Percentiles rank a stretch among this genome's conserved stretches.
phyloP scores from a whole-genome alignment of 129 eudicot genomes.

The Gnaphalium uliginosum region DNA sequence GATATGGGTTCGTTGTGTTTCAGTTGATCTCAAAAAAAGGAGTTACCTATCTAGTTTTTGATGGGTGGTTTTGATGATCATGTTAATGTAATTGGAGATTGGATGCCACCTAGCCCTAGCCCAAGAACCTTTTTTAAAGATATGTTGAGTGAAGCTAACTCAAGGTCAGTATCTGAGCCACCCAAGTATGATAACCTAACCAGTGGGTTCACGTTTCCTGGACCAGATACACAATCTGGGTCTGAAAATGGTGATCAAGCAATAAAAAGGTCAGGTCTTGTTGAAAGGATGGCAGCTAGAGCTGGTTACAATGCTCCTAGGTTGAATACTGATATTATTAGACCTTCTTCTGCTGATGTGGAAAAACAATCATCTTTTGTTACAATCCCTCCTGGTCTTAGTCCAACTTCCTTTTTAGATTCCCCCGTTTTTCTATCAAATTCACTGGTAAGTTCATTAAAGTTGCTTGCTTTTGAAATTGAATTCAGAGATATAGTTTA shows the following conservation, averaged over 20 bases:
- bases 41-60: slow-evolving; percentile 10
- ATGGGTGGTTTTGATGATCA: slow-evolving; percentile 82
- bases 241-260: slow-evolving; percentile 33
- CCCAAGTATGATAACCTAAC: slow-evolving; percentile 28
- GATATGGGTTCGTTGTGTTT: slow-evolving; percentile 8
- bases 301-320: slow-evolving; percentile 85
- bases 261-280: slow-evolving; percentile 49
- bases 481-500: background rate
- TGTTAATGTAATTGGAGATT: slow-evolving; percentile 40
- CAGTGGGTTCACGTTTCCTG: slow-evolving; percentile 40
- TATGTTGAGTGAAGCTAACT: slow-evolving; percentile 44
- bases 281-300: slow-evolving; percentile 81
- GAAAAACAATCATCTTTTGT: slow-evolving; percentile 55
- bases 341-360: slow-evolving; percentile 43
- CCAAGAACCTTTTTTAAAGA: slow-evolving; percentile 49
- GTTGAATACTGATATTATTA: slow-evolving; percentile 66
- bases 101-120: slow-evolving; percentile 73
- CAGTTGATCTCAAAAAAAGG: slow-evolving; percentile 18
- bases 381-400: slow-evolving; percentile 65
- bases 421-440: slow-evolving; percentile 80
- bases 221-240: slow-evolving; percentile 30
- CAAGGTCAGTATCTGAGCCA: slow-evolving; percentile 37
- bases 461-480: background rate
- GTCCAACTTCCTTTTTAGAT: slow-evolving; percentile 71
- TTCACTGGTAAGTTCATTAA: slow-evolving; percentile 56